These are phyloP conservation scores for Candida tetrigidarum DNA, from an alignment of 1,139 yeast genomes.

Conservation along the genomic window DNA sequence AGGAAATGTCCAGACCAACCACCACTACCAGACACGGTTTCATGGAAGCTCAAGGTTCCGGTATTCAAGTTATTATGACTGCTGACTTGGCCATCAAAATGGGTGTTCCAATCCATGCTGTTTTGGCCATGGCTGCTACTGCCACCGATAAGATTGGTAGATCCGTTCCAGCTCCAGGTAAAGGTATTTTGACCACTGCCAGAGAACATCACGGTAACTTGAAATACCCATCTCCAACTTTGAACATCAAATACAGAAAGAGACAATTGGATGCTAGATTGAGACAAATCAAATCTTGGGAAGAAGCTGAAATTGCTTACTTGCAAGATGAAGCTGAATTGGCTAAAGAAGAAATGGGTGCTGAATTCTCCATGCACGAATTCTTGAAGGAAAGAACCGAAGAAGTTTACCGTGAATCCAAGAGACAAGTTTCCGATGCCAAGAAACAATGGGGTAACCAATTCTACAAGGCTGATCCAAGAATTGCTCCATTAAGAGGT, in stretches of 20 bases:
- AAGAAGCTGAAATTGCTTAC: conserved; percentile 73
- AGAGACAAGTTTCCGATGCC: conserved; percentile 85
- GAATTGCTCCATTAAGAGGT: conserved; percentile 97
- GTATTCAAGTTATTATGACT: conserved; percentile 95
- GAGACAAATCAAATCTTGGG: conserved; percentile 80
- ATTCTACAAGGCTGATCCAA: conserved; percentile 87
- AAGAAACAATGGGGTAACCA: conserved; percentile 96
- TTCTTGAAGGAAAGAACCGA: conserved; percentile 85
- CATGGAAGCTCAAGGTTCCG: conserved; percentile 99
- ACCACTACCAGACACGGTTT: conserved; percentile 96
- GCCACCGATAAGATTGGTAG: conserved; percentile 99
- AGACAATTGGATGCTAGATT: conserved; percentile 87
- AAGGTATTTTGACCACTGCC: conserved; percentile 98
- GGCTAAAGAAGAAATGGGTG: conserved; percentile 71
- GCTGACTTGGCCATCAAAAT: conserved; percentile 92
- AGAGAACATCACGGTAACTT: conserved; percentile 87
- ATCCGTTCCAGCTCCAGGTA: conserved; percentile 99
- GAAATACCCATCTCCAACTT: conserved; percentile 79
- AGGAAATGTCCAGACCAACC: conserved; percentile 98
- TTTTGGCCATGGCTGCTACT: conserved; percentile 91
- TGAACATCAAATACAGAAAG: conserved; percentile 92
- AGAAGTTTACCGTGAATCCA: conserved; percentile 85
- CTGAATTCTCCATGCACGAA: conserved; percentile 50
- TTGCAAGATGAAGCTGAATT: conserved; percentile 53
- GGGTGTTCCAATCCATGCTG: conserved; percentile 99